These are phyloP conservation scores for Aspergillus haitiensis DNA, from an alignment of 495 filamentous ascomycete species.

Conservation along the genomic window DNA sequence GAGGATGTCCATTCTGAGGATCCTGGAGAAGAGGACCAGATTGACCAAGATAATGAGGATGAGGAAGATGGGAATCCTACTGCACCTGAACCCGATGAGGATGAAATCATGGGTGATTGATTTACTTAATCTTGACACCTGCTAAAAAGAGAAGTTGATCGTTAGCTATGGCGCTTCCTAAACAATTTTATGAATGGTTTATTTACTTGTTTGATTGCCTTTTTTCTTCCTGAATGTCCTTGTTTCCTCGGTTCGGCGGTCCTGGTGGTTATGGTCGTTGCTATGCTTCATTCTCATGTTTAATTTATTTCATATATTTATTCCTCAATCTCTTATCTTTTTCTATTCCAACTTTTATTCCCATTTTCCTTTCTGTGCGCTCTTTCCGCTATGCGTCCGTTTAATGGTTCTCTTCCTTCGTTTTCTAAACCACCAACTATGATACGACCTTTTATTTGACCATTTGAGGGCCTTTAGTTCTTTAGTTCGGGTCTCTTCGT, in stretches of 20 bases:
- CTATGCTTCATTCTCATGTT: no score
- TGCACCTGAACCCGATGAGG: conserved; percentile 58
- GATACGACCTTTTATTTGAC: no score
- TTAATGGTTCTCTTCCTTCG: no score
- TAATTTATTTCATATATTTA: background rate
- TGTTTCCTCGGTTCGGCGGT: conserved; percentile 15
- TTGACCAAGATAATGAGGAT: conserved; percentile 54
- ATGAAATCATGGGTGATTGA: conserved; percentile 70
- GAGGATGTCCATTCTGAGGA: conserved; percentile 60
- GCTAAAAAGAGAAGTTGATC: background rate
- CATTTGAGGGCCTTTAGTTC: no score
- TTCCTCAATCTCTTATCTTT: conserved; percentile 4
- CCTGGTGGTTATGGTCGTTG: background rate
- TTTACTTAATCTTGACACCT: conserved; percentile 8
- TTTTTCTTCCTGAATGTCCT: conserved; percentile 10
- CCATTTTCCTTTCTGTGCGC: conserved; percentile 13
- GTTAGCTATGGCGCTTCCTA: background rate
- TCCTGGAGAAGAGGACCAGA: conserved; percentile 53
- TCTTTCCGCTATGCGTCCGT: no score
- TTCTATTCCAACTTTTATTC: conserved; percentile 2
- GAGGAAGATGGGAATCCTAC: conserved; percentile 39
- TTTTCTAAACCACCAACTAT: no score
- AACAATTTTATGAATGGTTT: conserved; percentile 13
- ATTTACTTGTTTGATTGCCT: conserved; percentile 14
- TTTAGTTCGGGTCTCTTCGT: no score